A percentile compares a stretch with the other conserved stretches of the same genome.
These are phyloP conservation scores for Neurospora sublineolata DNA, from an alignment of 495 filamentous ascomycete species.

Conservation along the genomic window DNA sequence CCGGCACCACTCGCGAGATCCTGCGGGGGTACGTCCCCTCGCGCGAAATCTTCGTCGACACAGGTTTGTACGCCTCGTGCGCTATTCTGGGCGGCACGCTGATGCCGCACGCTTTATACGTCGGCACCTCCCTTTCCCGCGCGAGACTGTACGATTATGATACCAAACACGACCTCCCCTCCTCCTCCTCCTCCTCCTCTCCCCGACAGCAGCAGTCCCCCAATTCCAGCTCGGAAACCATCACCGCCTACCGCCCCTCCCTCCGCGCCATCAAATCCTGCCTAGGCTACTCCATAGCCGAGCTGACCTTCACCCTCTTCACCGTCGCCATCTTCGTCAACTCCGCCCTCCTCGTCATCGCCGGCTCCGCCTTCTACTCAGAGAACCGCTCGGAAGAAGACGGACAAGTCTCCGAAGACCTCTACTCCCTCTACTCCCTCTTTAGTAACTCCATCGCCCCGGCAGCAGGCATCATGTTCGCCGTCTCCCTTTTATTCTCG, in stretches of 20 bases:
- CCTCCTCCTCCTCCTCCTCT: background rate
- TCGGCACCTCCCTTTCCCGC: conserved; percentile 9
- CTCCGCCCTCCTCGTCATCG: conserved; percentile 67
- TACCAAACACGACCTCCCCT: conserved; percentile 1
- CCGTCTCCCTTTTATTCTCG: conserved; percentile 42
- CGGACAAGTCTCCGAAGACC: conserved; percentile 32
- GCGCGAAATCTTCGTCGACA: conserved; percentile 8
- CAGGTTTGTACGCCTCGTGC: conserved; percentile 11
- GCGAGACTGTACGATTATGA: conserved; percentile 7
- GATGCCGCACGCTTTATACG: conserved; percentile 14
- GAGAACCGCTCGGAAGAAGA: conserved; percentile 6
- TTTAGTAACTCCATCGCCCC: conserved; percentile 52
- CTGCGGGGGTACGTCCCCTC: conserved; percentile 10
- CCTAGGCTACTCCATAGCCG: conserved; percentile 58
- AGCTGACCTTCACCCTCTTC: conserved; percentile 54
- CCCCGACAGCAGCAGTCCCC: background rate
- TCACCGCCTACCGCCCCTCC: conserved; percentile 49
- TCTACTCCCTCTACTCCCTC: conserved; percentile 58
- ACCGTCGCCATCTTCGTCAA: conserved; percentile 74
- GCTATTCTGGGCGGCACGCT: conserved; percentile 10
- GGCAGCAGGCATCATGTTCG: conserved; percentile 45
- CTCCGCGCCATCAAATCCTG: conserved; percentile 58
- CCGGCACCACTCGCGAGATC: conserved; percentile 1
- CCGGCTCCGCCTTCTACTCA: conserved; percentile 53
- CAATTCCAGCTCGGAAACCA: conserved; percentile 22